A percentile compares a stretch with the other conserved stretches of the same genome.
Evolutionary conservation across 1,284 basidiomycete genomes (phyloP).

Genomic region (Erythrobasidium hasegawianum): DNA sequence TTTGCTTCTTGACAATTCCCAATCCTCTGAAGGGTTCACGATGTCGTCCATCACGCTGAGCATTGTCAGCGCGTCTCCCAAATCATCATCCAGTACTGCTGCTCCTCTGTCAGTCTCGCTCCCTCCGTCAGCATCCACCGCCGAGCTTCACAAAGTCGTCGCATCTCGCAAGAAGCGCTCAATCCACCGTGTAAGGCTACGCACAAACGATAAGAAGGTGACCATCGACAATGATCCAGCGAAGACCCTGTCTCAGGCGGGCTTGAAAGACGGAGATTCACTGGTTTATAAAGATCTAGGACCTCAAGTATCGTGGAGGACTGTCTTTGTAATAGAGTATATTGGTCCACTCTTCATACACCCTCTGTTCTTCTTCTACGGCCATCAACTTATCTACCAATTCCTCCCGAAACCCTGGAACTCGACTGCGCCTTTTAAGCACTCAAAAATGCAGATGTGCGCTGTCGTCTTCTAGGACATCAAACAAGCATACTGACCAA

Average conservation of each 20-base stretch:
- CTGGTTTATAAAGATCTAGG: conserved; percentile 81
- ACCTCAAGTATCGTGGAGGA: conserved; percentile 67
- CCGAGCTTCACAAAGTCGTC: conserved; percentile 17
- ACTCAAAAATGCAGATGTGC: conserved; percentile 73
- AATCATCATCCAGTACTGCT: background rate
- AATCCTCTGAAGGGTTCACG: no score
- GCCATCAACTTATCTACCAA: conserved; percentile 62
- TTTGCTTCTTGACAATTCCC: no score
- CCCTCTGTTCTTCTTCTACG: conserved; percentile 75
- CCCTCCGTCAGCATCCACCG: conserved; percentile 1
- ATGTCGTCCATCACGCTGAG: conserved; percentile 2
- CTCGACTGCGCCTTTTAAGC: conserved; percentile 55
- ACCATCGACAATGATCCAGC: conserved; percentile 60
- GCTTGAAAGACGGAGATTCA: conserved; percentile 59
- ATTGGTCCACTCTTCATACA: conserved; percentile 86
- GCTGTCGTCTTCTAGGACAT: conserved; percentile 44
- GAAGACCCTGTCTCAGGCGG: conserved; percentile 55
- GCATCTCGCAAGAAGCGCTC: conserved; percentile 14
- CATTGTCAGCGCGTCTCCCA: background rate
- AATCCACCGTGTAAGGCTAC: conserved; percentile 63
- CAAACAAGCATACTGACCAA: conserved; percentile 12
- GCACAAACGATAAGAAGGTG: conserved; percentile 59
- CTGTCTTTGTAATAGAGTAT: conserved; percentile 79
- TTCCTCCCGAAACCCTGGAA: conserved; percentile 39
- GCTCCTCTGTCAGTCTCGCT: conserved; percentile 9